Base-by-base conservation (phyloP, 495 filamentous ascomycete genomes). In the Xylaria castorea region DNA sequence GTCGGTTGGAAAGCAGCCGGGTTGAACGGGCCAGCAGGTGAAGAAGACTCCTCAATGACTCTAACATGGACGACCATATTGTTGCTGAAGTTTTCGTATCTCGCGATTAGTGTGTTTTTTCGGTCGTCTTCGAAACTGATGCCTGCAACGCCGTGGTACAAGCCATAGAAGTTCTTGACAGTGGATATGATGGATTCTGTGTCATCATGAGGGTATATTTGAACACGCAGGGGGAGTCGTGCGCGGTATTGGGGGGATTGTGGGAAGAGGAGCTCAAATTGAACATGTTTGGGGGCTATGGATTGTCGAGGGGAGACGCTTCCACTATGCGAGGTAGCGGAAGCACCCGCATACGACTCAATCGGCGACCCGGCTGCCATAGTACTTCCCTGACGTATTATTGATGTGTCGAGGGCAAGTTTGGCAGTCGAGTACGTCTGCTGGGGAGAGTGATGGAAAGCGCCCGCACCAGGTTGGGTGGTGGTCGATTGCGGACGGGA, bases 131-230 rank as follows among this genome's bases (percentile, higher is more conserved):
- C 94, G 74, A 99, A 98, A 82, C 92, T 93, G 78, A 98, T 89
- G 70, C 93, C 92, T 79, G 89, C 89, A 73, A 90, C 87, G 74
- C 89, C 87, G 72, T 81, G 71, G 76, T 97, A 96, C 75, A 98
- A 88, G 50, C 94, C 96, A 80, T 96, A 97, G 85, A 98, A 97
- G 84, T 97, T 97, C 85, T 97, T 98, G 68, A 98, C 94, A 5
- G 96, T 98, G 4, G 93, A 93, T 68, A 97, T 92, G 81, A 99
- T 98, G 32, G 94, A 97, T 73, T 97, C 94, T 6, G 96, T 99
- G 58, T 92, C 92, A 84, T 99, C 96, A 83, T 97, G 94, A 27
- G 93, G 92, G 74, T 89, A 94, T 60, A 99, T 98, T 63, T 93
- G 91, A 42, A 99, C 94, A 76, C 94, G 89, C 88, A 98, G 92